phyloP scores from a whole-genome alignment of 2,329 filamentous ascomycete genomes.

The Pyrenophora seminiperda region DNA sequence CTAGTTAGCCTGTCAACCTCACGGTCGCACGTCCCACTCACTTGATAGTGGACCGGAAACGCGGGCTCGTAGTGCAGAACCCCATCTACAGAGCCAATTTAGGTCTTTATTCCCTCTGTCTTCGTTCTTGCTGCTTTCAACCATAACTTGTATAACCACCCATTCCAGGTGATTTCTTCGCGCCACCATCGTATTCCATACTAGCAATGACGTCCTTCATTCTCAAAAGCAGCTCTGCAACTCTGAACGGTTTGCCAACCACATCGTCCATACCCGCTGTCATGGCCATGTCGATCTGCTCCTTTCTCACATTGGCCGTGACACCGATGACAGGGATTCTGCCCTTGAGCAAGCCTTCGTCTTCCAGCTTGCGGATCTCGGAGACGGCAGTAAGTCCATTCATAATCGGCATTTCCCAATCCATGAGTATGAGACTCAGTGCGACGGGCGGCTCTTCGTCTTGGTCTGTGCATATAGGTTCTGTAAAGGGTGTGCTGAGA shows the following conservation, averaged over 20 bases:
- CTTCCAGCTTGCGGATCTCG: conserved; percentile 36
- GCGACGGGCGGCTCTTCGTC: conserved; percentile 11
- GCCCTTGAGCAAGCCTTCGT: conserved; percentile 19
- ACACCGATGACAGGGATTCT: conserved; percentile 43
- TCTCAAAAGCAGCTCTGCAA: conserved; percentile 31
- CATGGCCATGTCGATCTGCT: conserved; percentile 37
- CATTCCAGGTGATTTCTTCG: too few species aligned
- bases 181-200: neutral
- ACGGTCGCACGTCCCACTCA: too few species aligned
- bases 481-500: conserved; percentile 8
- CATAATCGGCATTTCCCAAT: conserved; percentile 46
- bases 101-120: too few species aligned
- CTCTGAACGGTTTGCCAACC: conserved; percentile 74
- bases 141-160: too few species aligned
- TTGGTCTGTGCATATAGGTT: neutral
- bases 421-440: conserved; percentile 37
- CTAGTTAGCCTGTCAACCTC: too few species aligned
- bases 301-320: conserved; percentile 43
- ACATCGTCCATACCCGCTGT: conserved; percentile 55
- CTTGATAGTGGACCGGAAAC: too few species aligned
- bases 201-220: conserved; percentile 25
- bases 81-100: too few species aligned
- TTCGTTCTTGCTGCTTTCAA: too few species aligned
- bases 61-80: too few species aligned
- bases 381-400: conserved; percentile 36